These are phyloP conservation scores for Alternaria sp. DNA, from an alignment of 2,329 filamentous ascomycete genomes.

Conservation along the genomic window DNA sequence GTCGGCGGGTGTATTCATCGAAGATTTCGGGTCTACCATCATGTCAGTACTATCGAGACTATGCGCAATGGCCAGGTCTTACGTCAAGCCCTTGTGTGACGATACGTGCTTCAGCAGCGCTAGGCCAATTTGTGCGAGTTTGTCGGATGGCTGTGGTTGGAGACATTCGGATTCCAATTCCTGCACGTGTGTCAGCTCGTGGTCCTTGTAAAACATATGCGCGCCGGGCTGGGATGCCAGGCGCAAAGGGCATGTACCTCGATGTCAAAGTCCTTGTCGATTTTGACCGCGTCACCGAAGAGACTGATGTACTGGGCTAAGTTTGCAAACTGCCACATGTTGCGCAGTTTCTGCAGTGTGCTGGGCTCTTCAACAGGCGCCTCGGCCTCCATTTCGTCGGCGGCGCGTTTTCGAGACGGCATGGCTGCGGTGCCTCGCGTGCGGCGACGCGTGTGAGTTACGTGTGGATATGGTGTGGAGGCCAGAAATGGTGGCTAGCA, in stretches of 20 bases:
- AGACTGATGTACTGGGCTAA: constrained; percentile 91
- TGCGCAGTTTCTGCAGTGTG: constrained; percentile 72
- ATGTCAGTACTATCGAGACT: constrained; percentile 16
- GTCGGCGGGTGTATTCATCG: constrained; percentile 89
- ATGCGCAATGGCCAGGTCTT: constrained; percentile 50
- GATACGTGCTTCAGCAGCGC: constrained; percentile 91
- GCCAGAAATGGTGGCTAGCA: neutral
- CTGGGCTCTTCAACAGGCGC: constrained; percentile 51
- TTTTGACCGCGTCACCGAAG: constrained; percentile 88
- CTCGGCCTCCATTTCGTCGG: constrained; percentile 62
- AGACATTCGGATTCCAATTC: constrained; percentile 88
- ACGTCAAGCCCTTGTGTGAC: constrained; percentile 91
- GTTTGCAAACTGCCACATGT: constrained; percentile 95
- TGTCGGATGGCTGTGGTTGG: constrained; percentile 72
- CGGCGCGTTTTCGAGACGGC: constrained; percentile 47
- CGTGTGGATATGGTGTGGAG: neutral
- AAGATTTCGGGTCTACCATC: constrained; percentile 77
- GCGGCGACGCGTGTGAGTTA: constrained; percentile 41
- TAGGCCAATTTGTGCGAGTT: constrained; percentile 81
- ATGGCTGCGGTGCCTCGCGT: constrained; percentile 38
- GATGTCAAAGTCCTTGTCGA: constrained; percentile 86
- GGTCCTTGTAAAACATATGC: constrained; percentile 2
- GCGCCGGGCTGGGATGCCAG: constrained; percentile 20
- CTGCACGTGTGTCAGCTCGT: constrained; percentile 58
- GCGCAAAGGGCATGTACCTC: constrained; percentile 67